A percentile compares a stretch with the other conserved stretches of the same genome.
Evolutionary conservation across 1,284 basidiomycete genomes (phyloP).

Genomic region (Fomitopsis betulina): DNA sequence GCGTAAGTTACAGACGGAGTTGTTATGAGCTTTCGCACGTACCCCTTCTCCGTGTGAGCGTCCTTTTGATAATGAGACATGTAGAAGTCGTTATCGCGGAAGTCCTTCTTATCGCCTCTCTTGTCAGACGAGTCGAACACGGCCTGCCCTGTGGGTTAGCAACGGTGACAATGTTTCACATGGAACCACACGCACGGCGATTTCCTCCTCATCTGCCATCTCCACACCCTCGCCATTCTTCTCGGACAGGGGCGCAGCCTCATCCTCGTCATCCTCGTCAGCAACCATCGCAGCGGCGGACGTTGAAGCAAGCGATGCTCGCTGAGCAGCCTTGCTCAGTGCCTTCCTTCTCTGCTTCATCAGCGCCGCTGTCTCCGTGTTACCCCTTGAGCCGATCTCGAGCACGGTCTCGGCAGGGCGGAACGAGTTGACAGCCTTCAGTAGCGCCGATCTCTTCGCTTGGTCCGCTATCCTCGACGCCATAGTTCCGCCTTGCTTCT

Average conservation of each 20-base stretch:
- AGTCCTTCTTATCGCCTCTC: slow-evolving; percentile 45
- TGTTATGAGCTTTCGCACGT: slow-evolving; percentile 19
- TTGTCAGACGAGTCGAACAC: slow-evolving; percentile 65
- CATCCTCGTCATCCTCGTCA: slow-evolving; percentile 33
- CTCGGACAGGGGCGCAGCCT: slow-evolving; percentile 29
- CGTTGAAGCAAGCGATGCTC: slow-evolving; percentile 36
- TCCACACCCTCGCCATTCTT: slow-evolving; percentile 40
- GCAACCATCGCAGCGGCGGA: slow-evolving; percentile 26
- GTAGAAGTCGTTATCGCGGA: slow-evolving; percentile 85
- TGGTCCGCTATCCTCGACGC: slow-evolving; percentile 31
- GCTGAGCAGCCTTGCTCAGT: slow-evolving; percentile 57
- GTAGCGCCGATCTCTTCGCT: slow-evolving; percentile 60
- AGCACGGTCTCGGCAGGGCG: slow-evolving; percentile 89
- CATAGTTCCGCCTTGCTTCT: slow-evolving; percentile 19
- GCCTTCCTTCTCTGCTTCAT: slow-evolving; percentile 91
- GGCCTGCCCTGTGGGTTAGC: slow-evolving; percentile 39
- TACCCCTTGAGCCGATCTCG: slow-evolving; percentile 77
- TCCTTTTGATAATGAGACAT: slow-evolving; percentile 89
- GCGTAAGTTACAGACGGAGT: neutral
- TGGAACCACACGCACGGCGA: slow-evolving; percentile 47
- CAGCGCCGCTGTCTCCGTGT: slow-evolving; percentile 60
- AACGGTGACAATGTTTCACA: neutral
- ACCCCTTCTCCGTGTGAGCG: slow-evolving; percentile 87
- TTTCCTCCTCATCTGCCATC: slow-evolving; percentile 75
- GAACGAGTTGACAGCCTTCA: slow-evolving; percentile 81